These are phyloP conservation scores for Schwanniomyces sp. DNA, from an alignment of 805 yeast genomes.

Conservation along the genomic window DNA sequence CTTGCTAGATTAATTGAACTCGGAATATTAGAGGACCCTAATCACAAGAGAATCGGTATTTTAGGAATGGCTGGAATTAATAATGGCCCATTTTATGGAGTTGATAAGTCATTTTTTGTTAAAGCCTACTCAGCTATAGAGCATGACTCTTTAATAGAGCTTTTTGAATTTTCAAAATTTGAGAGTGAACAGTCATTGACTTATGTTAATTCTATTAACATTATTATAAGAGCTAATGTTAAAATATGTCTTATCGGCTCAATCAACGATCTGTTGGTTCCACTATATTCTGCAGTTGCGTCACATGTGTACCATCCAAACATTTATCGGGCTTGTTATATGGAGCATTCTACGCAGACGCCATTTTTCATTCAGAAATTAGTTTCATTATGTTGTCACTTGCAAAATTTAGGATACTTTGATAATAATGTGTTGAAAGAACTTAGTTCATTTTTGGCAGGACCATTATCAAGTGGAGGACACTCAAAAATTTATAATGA, in stretches of 20 bases:
- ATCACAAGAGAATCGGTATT: slow-evolving; percentile 57
- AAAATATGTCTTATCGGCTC: slow-evolving; percentile 85
- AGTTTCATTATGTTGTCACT: slow-evolving; percentile 68
- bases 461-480: slow-evolving; percentile 93
- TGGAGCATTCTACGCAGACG: slow-evolving; percentile 76
- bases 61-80: slow-evolving; percentile 96
- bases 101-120: slow-evolving; percentile 79
- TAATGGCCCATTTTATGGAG: slow-evolving; percentile 91
- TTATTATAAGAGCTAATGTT: slow-evolving; percentile 65
- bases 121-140: slow-evolving; percentile 90
- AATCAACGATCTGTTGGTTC: slow-evolving; percentile 91
- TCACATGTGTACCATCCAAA: slow-evolving; percentile 86
- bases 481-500: slow-evolving; percentile 90
- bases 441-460: slow-evolving; percentile 70
- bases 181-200: slow-evolving; percentile 70
- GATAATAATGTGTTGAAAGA: slow-evolving; percentile 89
- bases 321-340: slow-evolving; percentile 82
- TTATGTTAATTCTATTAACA: slow-evolving; percentile 64
- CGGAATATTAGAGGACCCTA: slow-evolving; percentile 45
- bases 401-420: slow-evolving; percentile 73
- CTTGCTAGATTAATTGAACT: slow-evolving; percentile 68
- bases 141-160: slow-evolving; percentile 78
- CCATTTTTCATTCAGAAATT: slow-evolving; percentile 78
- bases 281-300: slow-evolving; percentile 84
- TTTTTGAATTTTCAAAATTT: slow-evolving; percentile 84